These are phyloP conservation scores for Phytophthora pistaciae DNA, from an alignment of 352 stramenopile genomes.

Conservation along the genomic window DNA sequence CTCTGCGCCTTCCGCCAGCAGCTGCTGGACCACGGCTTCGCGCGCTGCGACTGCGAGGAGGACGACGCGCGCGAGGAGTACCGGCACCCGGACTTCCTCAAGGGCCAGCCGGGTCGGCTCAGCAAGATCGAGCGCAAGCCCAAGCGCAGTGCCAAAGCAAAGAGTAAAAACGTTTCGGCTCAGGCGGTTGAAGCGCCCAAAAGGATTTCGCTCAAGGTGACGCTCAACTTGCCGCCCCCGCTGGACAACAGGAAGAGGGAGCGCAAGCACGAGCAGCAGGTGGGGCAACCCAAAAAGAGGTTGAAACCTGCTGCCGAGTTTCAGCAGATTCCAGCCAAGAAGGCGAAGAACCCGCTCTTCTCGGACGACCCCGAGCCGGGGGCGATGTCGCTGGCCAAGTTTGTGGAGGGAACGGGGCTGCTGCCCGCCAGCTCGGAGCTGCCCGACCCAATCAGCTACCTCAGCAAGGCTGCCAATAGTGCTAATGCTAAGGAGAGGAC, in stretches of 20 bases:
- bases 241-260: constrained; percentile 21
- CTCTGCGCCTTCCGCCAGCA: constrained; percentile 82
- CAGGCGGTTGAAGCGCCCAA: neutral
- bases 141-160: constrained; percentile 33
- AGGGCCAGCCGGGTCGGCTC: constrained; percentile 56
- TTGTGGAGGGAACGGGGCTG: constrained; percentile 45
- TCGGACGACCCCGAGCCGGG: constrained; percentile 55
- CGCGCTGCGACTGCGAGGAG: constrained; percentile 69
- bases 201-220: constrained; percentile 55
- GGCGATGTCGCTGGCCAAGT: constrained; percentile 47
- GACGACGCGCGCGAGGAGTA: constrained; percentile 64
- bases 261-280: neutral
- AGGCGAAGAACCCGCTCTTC: constrained; percentile 63
- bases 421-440: constrained; percentile 67
- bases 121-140: constrained; percentile 67
- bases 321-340: neutral
- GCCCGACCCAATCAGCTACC: constrained; percentile 73
- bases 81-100: constrained; percentile 61
- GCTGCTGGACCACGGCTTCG: constrained; percentile 78
- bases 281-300: constrained; percentile 6
- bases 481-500: constrained; percentile 7
- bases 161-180: constrained; percentile 11
- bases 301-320: neutral
- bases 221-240: constrained; percentile 36
- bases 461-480: constrained; percentile 34